Conservation (phyloP, 495 filamentous ascomycete genomes). For the Lasiosphaeriaceae sp. region DNA sequence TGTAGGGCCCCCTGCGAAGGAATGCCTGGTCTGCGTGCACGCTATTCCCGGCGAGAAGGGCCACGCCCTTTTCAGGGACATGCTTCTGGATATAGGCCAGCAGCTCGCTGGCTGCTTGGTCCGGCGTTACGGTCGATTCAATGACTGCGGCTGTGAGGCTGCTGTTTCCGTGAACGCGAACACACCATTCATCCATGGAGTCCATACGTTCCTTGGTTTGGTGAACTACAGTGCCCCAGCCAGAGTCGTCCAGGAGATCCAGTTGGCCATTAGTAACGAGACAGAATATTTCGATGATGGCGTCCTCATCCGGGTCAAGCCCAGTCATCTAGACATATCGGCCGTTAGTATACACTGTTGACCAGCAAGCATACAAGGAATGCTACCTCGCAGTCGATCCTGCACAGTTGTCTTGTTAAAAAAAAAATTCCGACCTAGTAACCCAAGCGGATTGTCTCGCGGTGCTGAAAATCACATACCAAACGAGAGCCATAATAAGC, state of each 20-base stretch:
- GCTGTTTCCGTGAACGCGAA: constrained; percentile 53
- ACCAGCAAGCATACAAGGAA: background rate
- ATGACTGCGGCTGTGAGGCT: constrained; percentile 78
- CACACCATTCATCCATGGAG: constrained; percentile 68
- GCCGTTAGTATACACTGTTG: background rate
- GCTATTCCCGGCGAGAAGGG: constrained; percentile 83
- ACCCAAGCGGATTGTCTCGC: background rate
- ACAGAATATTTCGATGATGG: constrained; percentile 90
- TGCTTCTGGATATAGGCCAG: constrained; percentile 71
- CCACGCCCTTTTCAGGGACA: constrained; percentile 59
- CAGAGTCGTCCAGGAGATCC: constrained; percentile 67
- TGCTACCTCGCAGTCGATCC: constrained; percentile 87
- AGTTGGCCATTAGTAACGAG: constrained; percentile 82
- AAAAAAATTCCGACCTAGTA: background rate
- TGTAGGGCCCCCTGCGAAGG: constrained; percentile 69
- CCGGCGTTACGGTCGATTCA: constrained; percentile 65
- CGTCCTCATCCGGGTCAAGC: constrained; percentile 70
- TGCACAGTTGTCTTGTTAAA: constrained; percentile 60
- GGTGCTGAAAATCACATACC: background rate
- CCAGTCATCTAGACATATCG: constrained; percentile 76
- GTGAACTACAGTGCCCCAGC: constrained; percentile 78
- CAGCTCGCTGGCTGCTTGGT: constrained; percentile 67
- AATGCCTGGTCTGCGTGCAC: constrained; percentile 89
- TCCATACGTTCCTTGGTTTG: constrained; percentile 66
- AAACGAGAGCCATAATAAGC: background rate